Conservation (phyloP, 257 asterid genomes). For the Euphrasia confusa region DNA sequence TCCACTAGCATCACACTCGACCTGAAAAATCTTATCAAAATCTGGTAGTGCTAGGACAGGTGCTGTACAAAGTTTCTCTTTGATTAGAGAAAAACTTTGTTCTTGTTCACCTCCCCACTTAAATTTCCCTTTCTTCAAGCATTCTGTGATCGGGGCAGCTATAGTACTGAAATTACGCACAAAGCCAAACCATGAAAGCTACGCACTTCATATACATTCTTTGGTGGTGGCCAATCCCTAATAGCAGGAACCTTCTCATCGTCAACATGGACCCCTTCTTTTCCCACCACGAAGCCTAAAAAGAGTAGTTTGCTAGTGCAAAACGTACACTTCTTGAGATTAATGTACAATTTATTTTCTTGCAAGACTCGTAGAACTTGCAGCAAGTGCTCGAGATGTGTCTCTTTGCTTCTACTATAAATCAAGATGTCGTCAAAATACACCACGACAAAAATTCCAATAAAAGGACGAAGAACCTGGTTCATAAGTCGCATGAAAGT, state of each 20-base stretch:
- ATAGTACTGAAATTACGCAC: not conserved
- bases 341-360: no score
- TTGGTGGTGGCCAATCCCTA: not conserved
- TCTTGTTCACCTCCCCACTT: not conserved
- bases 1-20: slow-evolving; percentile 1
- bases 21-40: not conserved
- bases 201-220: not conserved
- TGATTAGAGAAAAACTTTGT: not conserved
- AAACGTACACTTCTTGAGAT: no score
- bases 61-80: not conserved
- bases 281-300: not conserved
- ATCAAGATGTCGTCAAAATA: no score
- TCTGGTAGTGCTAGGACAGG: not conserved
- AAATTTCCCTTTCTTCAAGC: not conserved
- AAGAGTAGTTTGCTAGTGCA: no score
- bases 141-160: not conserved
- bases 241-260: not conserved
- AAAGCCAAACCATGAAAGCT: not conserved
- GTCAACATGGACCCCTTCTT: not conserved
- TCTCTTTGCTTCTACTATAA: no score
- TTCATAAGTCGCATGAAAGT: not conserved
- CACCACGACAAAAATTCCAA: no score
- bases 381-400: no score
- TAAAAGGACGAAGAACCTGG: no score
- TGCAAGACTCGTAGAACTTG: no score